Evolutionary conservation across 2,329 filamentous ascomycete species (phyloP).

Genomic region (Verticillium dahliae): DNA sequence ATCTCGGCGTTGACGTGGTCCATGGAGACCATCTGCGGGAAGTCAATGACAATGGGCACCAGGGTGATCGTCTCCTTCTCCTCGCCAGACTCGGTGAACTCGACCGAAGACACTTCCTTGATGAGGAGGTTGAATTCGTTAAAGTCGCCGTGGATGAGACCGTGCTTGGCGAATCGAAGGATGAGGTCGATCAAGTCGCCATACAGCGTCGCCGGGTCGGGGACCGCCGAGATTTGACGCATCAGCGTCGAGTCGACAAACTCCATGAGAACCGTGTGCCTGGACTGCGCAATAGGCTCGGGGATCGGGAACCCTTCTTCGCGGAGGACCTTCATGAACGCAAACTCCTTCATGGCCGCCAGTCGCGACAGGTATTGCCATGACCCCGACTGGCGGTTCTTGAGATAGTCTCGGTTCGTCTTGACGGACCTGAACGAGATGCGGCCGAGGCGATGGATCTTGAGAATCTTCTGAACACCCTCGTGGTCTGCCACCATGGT

Average conservation of each 20-base stretch:
- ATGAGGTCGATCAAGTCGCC: constrained; percentile 86
- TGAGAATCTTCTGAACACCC: constrained; percentile 75
- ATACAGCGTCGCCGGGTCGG: constrained; percentile 80
- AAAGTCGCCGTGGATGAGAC: constrained; percentile 95
- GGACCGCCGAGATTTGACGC: constrained; percentile 77
- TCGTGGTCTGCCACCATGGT: constrained; percentile 80
- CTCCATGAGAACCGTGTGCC: constrained; percentile 95
- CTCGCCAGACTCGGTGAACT: constrained; percentile 30
- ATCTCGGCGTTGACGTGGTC: constrained; percentile 90
- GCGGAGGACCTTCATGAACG: constrained; percentile 83
- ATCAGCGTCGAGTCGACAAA: constrained; percentile 89
- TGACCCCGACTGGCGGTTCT: constrained; percentile 69
- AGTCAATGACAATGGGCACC: constrained; percentile 87
- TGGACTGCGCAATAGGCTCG: constrained; percentile 77
- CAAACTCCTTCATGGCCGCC: constrained; percentile 87
- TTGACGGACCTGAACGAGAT: constrained; percentile 97
- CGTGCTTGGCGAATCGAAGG: constrained; percentile 73
- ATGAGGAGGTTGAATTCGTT: constrained; percentile 99
- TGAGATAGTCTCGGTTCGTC: constrained; percentile 90
- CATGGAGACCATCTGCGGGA: constrained; percentile 96
- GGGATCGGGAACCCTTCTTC: constrained; percentile 87
- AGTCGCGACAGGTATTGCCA: constrained; percentile 98
- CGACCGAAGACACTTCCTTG: constrained; percentile 56
- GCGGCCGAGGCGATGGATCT: constrained; percentile 90
- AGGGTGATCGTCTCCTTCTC: constrained; percentile 43